Evolutionary conservation across 257 asterid species (phyloP).

Genomic region (Echites panduratus): DNA sequence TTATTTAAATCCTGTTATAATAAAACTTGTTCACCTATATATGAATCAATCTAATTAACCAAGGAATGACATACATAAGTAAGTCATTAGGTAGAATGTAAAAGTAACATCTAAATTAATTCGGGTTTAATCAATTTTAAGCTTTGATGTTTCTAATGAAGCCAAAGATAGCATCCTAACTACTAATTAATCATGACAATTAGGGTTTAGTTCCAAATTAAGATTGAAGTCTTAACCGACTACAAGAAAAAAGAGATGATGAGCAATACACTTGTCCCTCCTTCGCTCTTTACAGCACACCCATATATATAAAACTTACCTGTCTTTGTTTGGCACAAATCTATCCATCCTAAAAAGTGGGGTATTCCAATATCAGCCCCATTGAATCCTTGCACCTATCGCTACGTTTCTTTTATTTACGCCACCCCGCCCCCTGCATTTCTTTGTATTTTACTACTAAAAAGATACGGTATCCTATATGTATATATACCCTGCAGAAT

Average conservation of each 20-base stretch:
- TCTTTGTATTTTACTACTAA: neutral
- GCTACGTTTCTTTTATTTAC: slow-evolving; percentile 6
- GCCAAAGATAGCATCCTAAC: neutral
- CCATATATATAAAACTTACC: neutral
- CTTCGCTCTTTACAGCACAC: neutral
- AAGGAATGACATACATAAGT: neutral
- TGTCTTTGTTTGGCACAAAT: slow-evolving; percentile 4
- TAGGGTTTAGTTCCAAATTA: neutral
- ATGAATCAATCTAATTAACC: neutral
- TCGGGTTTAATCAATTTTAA: neutral
- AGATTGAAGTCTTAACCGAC: neutral
- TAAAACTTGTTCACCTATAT: too few relatives aligned
- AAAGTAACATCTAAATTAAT: too few relatives aligned
- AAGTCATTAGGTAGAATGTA: neutral
- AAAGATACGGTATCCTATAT: too few relatives aligned
- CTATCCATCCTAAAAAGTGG: slow-evolving; percentile 1
- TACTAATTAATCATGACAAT: neutral
- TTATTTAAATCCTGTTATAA: neutral
- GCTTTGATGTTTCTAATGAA: neutral
- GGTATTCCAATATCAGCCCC: neutral
- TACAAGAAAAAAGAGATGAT: neutral
- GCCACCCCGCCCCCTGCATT: neutral
- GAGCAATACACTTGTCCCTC: neutral
- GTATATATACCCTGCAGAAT: too few relatives aligned
- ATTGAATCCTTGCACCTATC: slow-evolving; percentile 7